Evolutionary conservation across 495 filamentous ascomycete genomes (phyloP).

Genomic region (Xylaria bambusicola): DNA sequence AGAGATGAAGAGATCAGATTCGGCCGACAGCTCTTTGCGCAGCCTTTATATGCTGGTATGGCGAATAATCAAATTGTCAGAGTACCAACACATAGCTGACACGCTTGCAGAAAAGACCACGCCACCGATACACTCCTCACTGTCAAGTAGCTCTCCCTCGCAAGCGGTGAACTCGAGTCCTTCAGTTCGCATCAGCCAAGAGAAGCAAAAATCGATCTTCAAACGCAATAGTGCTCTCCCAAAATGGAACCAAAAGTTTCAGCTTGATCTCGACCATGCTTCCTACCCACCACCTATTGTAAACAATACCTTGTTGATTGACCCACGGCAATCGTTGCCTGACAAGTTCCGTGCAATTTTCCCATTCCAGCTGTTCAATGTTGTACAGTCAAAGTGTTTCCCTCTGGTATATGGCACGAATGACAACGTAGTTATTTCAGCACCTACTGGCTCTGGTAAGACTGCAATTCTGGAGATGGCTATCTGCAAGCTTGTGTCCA

Average conservation of each 20-base stretch:
- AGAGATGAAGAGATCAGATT: constrained; percentile 29
- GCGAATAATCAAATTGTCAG: background rate
- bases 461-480: constrained; percentile 90
- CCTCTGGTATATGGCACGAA: constrained; percentile 66
- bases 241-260: constrained; percentile 22
- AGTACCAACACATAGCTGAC: constrained; percentile 1
- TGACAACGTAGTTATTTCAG: constrained; percentile 85
- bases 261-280: constrained; percentile 28
- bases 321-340: constrained; percentile 67
- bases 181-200: constrained; percentile 37
- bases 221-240: constrained; percentile 13
- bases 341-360: constrained; percentile 79
- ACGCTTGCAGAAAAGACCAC: constrained; percentile 24
- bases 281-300: constrained; percentile 40
- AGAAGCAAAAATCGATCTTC: constrained; percentile 21
- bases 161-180: constrained; percentile 40
- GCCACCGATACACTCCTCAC: constrained; percentile 17
- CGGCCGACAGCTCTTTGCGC: constrained; percentile 29
- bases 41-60: constrained; percentile 38
- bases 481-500: constrained; percentile 75
- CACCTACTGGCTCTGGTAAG: constrained; percentile 94
- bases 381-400: constrained; percentile 89
- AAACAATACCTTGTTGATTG: constrained; percentile 72
- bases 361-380: constrained; percentile 82
- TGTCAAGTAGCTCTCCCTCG: constrained; percentile 37